Percentiles rank a stretch among this genome's conserved stretches.
phyloP scores from a whole-genome alignment of 192 early-diverging fungal species.

The Coemansia asiatica region DNA sequence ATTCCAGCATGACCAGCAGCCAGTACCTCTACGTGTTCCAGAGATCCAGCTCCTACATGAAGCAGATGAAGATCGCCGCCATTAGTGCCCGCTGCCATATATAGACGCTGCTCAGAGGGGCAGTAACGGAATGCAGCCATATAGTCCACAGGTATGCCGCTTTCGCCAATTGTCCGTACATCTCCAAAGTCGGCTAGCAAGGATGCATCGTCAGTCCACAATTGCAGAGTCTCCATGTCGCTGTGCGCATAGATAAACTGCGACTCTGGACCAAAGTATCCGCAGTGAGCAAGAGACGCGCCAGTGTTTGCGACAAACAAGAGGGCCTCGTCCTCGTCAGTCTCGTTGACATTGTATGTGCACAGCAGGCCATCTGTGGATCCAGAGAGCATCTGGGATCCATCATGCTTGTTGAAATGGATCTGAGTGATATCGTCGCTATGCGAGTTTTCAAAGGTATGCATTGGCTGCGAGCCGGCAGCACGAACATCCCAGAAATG shows the following conservation, averaged over 20 bases:
- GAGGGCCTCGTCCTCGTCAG: constrained; percentile 89
- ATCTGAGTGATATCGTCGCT: constrained; percentile 78
- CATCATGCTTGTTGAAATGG: constrained; percentile 61
- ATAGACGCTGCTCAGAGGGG: constrained; percentile 65
- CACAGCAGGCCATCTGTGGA: constrained; percentile 78
- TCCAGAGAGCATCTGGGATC: constrained; percentile 63
- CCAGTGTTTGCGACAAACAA: constrained; percentile 78
- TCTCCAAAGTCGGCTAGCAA: constrained; percentile 77
- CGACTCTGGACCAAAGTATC: constrained; percentile 88
- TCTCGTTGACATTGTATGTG: constrained; percentile 66
- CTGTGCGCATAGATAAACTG: constrained; percentile 88
- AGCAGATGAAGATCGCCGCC: constrained; percentile 70
- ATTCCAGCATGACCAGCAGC: constrained; percentile 83
- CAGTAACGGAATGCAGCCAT: constrained; percentile 82
- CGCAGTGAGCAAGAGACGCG: constrained; percentile 78
- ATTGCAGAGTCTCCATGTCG: constrained; percentile 87
- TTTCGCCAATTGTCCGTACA: constrained; percentile 59
- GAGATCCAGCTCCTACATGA: constrained; percentile 72
- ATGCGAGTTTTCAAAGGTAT: constrained; percentile 62
- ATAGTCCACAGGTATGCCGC: constrained; percentile 69
- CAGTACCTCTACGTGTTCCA: constrained; percentile 77
- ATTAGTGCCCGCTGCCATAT: constrained; percentile 76
- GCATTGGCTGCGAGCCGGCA: constrained; percentile 13
- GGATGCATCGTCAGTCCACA: constrained; percentile 63
- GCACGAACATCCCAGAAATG: constrained; percentile 27